A percentile compares a stretch with the other conserved stretches of the same genome.
Evolutionary conservation across 306 rosid species (phyloP).

Genomic region (Prunus kanzakura): DNA sequence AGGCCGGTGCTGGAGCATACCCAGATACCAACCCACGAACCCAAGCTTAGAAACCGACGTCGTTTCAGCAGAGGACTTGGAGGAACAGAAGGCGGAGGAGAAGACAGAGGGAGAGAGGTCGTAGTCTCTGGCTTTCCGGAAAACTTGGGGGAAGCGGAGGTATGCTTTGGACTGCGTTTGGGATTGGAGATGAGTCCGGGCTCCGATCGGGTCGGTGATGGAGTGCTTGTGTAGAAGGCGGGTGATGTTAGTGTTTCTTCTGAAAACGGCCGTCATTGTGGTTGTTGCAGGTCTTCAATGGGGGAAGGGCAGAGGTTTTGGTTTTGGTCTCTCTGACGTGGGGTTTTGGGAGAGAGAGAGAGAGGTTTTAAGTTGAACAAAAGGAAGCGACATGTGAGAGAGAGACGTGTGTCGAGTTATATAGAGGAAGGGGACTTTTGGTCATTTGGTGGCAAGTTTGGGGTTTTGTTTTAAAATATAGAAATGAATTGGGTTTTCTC

Average conservation of each 20-base stretch:
- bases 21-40: constrained; percentile 77
- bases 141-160: constrained; percentile 37
- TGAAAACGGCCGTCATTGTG: constrained; percentile 39
- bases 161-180: constrained; percentile 35
- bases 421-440: neutral
- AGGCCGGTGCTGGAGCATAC: constrained; percentile 61
- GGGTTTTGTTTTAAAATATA: neutral
- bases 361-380: neutral
- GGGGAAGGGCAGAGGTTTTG: neutral
- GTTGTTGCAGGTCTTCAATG: neutral
- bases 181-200: constrained; percentile 16
- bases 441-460: neutral
- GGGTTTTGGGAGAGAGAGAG: neutral
- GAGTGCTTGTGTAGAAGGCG: constrained; percentile 33
- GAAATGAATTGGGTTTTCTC: neutral
- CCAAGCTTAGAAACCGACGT: constrained; percentile 36
- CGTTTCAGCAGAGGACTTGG: constrained; percentile 35
- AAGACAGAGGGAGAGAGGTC: constrained; percentile 37
- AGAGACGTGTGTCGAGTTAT: neutral
- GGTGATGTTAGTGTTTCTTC: constrained; percentile 23
- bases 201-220: constrained; percentile 18
- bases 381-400: neutral
- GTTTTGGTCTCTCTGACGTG: neutral
- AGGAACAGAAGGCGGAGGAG: constrained; percentile 48
- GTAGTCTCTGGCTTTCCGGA: constrained; percentile 38